phyloP scores from a whole-genome alignment of 441 rosid genomes.

The Populus tomentosa region DNA sequence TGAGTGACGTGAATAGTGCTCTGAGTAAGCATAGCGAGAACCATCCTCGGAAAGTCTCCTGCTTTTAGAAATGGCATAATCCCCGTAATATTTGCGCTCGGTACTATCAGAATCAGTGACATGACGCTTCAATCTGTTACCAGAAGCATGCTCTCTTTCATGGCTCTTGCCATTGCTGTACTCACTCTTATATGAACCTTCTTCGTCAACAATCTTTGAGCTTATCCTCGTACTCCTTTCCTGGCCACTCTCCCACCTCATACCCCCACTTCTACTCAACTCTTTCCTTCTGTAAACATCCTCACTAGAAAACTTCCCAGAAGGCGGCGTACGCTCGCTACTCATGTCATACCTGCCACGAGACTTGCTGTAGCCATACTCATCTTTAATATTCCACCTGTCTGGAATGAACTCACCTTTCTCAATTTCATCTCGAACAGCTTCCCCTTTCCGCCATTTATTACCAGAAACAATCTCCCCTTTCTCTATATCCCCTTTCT shows the following conservation, averaged over 20 bases:
- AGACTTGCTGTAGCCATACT: conserved; percentile 41
- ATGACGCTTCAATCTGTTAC: conserved; percentile 74
- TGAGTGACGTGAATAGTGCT: conserved; percentile 65
- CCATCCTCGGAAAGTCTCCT: conserved; percentile 76
- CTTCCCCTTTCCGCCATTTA: conserved; percentile 46
- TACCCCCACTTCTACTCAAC: conserved; percentile 39
- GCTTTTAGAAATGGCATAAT: conserved; percentile 66
- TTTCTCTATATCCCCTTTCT: conserved; percentile 45
- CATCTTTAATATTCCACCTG: conserved; percentile 79
- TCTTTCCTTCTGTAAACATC: conserved; percentile 72
- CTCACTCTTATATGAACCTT: conserved; percentile 54
- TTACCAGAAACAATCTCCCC: conserved; percentile 32
- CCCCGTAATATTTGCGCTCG: conserved; percentile 68
- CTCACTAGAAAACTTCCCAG: conserved; percentile 50
- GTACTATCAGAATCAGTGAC: conserved; percentile 60
- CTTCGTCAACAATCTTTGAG: conserved; percentile 79
- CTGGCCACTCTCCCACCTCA: conserved; percentile 59
- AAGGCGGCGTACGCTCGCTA: conserved; percentile 63
- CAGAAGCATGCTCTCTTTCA: conserved; percentile 61
- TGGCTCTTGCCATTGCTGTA: conserved; percentile 58
- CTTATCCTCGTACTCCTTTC: conserved; percentile 61
- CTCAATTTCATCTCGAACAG: conserved; percentile 62
- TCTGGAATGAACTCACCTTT: conserved; percentile 89
- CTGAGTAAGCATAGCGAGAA: conserved; percentile 49
- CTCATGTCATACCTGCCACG: conserved; percentile 52